These are phyloP conservation scores for Nymphaea thermarum DNA, from an alignment of 164 flowering plant genomes.

Conservation along the genomic window DNA sequence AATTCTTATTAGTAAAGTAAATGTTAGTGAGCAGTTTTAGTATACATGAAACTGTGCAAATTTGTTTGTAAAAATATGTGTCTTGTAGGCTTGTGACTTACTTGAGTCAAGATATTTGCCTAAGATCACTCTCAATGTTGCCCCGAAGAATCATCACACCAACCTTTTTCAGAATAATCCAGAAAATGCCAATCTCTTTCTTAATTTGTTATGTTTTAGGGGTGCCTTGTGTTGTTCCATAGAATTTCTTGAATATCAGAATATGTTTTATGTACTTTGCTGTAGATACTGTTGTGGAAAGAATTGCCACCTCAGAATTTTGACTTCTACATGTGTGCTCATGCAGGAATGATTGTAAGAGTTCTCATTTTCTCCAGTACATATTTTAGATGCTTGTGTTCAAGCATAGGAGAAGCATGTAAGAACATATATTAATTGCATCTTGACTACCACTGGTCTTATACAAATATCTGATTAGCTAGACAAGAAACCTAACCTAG, in stretches of 20 bases:
- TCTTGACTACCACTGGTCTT: too few relatives aligned
- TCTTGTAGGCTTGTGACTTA: conserved; percentile 65
- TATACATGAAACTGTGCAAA: neutral
- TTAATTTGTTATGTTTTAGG: too few relatives aligned
- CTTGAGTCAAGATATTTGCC: conserved; percentile 68
- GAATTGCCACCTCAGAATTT: conserved; percentile 59
- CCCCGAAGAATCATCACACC: conserved; percentile 88
- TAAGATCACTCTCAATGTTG: conserved; percentile 58
- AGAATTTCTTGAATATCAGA: too few relatives aligned
- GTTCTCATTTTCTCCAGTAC: neutral
- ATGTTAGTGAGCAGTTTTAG: neutral
- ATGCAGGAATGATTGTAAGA: conserved; percentile 96
- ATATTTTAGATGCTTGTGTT: neutral
- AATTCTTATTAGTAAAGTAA: neutral
- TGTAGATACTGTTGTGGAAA: conserved; percentile 79
- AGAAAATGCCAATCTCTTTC: conserved; percentile 29
- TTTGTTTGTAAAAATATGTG: neutral
- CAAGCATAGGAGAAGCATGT: too few relatives aligned
- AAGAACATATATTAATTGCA: too few relatives aligned
- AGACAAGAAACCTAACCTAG: too few relatives aligned
- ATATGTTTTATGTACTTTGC: neutral
- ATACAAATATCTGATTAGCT: too few relatives aligned
- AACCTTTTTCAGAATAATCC: conserved; percentile 55
- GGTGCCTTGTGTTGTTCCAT: neutral
- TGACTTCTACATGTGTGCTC: conserved; percentile 90